phyloP scores from a whole-genome alignment of 306 rosid genomes.

The Neltuma alba region DNA sequence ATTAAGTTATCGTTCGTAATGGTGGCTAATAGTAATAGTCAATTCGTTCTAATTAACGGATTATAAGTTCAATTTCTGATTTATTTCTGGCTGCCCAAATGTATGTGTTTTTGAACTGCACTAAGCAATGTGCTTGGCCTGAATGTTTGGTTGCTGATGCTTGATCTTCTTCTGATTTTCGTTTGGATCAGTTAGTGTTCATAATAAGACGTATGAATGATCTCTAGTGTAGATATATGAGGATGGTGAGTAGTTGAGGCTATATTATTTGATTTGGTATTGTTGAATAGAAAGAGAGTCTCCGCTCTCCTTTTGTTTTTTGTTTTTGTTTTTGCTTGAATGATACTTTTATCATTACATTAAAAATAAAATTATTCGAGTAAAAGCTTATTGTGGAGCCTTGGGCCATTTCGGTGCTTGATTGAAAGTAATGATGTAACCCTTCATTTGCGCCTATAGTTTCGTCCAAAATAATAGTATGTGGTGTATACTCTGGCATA shows the following conservation, averaged over 20 bases:
- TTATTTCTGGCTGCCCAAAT: not conserved
- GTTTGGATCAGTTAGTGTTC: not conserved
- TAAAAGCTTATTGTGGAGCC: not conserved
- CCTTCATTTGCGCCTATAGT: not conserved
- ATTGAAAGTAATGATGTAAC: constrained; percentile 4
- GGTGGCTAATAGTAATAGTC: not conserved
- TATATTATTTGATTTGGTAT: not conserved
- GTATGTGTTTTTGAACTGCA: not conserved
- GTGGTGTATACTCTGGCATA: not conserved
- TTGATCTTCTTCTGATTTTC: not conserved
- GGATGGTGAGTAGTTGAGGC: not conserved
- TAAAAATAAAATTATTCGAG: not conserved
- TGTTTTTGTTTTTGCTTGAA: constrained; percentile 1
- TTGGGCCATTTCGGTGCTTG: not conserved
- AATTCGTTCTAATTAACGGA: not conserved
- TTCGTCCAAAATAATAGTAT: not conserved
- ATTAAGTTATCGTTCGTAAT: not conserved
- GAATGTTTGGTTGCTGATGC: not conserved
- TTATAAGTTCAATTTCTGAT: not conserved
- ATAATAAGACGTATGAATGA: not conserved
- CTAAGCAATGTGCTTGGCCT: not conserved
- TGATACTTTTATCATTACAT: not conserved
- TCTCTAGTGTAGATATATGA: not conserved
- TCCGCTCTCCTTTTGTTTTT: not conserved
- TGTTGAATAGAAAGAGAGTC: not conserved